Base-by-base conservation (phyloP, 192 early-diverging fungal species). In the Linnemannia schmuckeri region DNA sequence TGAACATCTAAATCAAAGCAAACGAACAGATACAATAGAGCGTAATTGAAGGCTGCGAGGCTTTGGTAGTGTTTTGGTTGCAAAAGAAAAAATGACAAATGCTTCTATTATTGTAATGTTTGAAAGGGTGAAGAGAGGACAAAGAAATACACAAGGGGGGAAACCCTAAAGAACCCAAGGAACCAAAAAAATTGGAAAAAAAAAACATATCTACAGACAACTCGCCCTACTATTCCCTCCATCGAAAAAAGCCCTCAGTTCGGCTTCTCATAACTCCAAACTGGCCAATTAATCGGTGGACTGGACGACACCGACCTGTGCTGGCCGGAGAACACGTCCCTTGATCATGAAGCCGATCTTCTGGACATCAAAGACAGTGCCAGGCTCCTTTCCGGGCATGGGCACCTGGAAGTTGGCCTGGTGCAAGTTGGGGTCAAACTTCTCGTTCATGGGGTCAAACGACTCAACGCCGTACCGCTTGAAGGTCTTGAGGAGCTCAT, bases 401-500 rank as follows among this genome's bases (percentile, higher is more conserved):
- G 96, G 95, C 0, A 94, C 96, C 90, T 99, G 97, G 94, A 97
- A 99, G 76, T 99, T 88, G 22, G 99, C 99, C 78, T 99, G 95
- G 91, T 97, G 97, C 74, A 93, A 81, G 86, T 99, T 99, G 61
- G 96, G 97, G 79, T 99, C 98, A 84, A 99, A 99, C 77, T 92
- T 91, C 89, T 99, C 95, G 75, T 95, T 97, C 37, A 96, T 78
- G 18, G 97, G 97, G 57, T 96, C 90, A 69, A 92, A 95, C 72
- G 90, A 83, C 88, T 99, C 98, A 33, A 96, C 90, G 75, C 97
- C 97, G 84, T 97, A 94, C 55, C 96, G 93, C 80, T 96, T 94
- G 42, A 99, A 93, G 6, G 97, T 94, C 89, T 93, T 95, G 66
- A 98, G 88, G 57, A 99, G 91, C 71, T 97, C 96, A 54, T 91